Evolutionary conservation across 2,329 filamentous ascomycete genomes (phyloP).

Genomic region (Blastomyces emzantsi): DNA sequence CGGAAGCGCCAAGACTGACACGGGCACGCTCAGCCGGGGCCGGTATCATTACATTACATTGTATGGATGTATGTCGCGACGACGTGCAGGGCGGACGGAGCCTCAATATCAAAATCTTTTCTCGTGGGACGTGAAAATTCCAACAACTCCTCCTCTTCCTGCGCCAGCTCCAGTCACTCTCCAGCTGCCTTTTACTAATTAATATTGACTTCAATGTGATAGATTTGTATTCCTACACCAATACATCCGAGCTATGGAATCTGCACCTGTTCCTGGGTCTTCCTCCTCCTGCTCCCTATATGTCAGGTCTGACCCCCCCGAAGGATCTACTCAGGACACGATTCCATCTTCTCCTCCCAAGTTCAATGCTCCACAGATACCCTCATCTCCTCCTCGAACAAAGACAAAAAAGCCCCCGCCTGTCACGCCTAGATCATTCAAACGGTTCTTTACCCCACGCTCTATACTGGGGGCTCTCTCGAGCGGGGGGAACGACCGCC

Average conservation of each 20-base stretch:
- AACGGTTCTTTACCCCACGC: conserved; percentile 43
- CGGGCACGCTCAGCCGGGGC: not conserved
- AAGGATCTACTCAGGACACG: conserved; percentile 10
- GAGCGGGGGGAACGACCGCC: conserved; percentile 28
- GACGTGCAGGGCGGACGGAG: not conserved
- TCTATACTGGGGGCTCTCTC: conserved; percentile 31
- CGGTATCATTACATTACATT: not conserved
- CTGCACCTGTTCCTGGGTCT: conserved; percentile 1
- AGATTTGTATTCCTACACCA: not conserved
- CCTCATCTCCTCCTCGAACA: conserved; percentile 36
- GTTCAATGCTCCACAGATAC: conserved; percentile 24
- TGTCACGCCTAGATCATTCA: conserved; percentile 44
- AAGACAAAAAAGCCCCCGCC: conserved; percentile 39
- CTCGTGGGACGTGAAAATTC: not conserved
- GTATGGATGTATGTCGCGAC: conserved; percentile 2
- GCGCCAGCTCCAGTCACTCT: not conserved
- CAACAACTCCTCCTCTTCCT: not conserved
- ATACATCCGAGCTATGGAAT: conserved; percentile 5
- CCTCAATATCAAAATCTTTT: conserved; percentile 1
- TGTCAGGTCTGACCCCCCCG: conserved; percentile 1
- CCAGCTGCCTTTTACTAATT: not conserved
- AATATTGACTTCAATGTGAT: not conserved
- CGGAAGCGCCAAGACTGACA: conserved; percentile 7
- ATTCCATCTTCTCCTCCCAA: conserved; percentile 17
- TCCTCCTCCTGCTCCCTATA: conserved; percentile 6